Percentiles rank a stretch among this genome's conserved stretches.
These are phyloP conservation scores for Trametes villosa DNA, from an alignment of 768 basidiomycete genomes.

Conservation along the genomic window DNA sequence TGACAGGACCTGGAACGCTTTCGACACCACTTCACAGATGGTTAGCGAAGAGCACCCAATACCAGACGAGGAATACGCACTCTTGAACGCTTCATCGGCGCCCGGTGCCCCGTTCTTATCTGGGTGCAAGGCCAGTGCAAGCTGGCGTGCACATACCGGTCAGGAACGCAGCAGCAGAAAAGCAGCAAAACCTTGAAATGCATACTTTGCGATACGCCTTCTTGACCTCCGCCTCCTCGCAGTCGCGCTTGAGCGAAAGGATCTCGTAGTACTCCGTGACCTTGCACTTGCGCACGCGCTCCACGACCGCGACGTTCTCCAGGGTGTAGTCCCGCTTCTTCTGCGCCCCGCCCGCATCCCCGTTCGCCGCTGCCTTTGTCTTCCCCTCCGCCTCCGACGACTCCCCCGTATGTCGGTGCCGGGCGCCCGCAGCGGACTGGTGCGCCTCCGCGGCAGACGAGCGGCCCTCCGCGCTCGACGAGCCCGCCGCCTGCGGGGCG, in stretches of 20 bases:
- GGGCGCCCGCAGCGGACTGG: conserved; percentile 73
- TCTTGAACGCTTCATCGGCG: conserved; percentile 97
- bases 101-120: conserved; percentile 98
- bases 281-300: conserved; percentile 84
- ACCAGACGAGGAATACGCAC: conserved; percentile 51
- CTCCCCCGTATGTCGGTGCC: conserved; percentile 54
- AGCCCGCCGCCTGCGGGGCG: conserved; percentile 35
- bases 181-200: neutral
- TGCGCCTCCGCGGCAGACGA: conserved; percentile 66
- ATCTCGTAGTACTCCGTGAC: conserved; percentile 95
- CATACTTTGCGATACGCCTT: conserved; percentile 95
- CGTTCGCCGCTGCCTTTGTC: conserved; percentile 57
- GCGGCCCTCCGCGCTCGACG: conserved; percentile 38
- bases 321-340: conserved; percentile 83
- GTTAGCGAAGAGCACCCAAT: conserved; percentile 14
- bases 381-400: conserved; percentile 46
- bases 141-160: conserved; percentile 43
- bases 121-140: conserved; percentile 87
- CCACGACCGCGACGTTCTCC: conserved; percentile 83
- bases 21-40: conserved; percentile 80
- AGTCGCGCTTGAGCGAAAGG: conserved; percentile 73
- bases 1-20: conserved; percentile 94
- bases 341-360: conserved; percentile 43
- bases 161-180: neutral
- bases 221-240: conserved; percentile 86